These are phyloP conservation scores for Fusarium sarcochroum DNA, from an alignment of 2,329 filamentous ascomycete species.

Conservation along the genomic window DNA sequence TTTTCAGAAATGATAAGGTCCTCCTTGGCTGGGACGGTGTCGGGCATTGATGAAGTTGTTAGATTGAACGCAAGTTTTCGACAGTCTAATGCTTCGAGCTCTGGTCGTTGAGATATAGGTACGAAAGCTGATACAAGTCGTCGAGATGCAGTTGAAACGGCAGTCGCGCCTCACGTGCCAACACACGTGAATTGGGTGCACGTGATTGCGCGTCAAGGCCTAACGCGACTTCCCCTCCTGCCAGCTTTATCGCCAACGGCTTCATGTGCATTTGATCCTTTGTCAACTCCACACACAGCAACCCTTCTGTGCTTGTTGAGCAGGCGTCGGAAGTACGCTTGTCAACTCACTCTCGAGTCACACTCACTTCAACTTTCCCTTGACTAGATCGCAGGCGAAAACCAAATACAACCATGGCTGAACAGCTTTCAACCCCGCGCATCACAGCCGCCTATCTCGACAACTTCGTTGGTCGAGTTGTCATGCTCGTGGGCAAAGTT, in stretches of 20 bases:
- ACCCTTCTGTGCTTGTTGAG: neutral
- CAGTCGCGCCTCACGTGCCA: conserved; percentile 15
- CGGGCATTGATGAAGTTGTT: neutral
- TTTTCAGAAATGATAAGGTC: neutral
- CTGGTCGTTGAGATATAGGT: neutral
- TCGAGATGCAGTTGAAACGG: no score
- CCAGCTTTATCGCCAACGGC: conserved; percentile 24
- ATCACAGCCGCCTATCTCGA: conserved; percentile 86
- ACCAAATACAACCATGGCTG: conserved; percentile 66
- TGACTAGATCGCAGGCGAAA: conserved; percentile 7
- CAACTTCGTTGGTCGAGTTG: conserved; percentile 79
- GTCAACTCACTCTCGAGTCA: fast-evolving
- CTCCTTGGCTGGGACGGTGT: neutral
- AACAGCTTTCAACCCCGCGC: conserved; percentile 81
- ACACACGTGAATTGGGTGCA: neutral
- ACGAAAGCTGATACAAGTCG: no score
- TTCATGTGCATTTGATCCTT: conserved; percentile 9
- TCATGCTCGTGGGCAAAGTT: conserved; percentile 90
- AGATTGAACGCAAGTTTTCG: neutral
- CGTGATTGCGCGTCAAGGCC: conserved; percentile 41
- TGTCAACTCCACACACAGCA: neutral
- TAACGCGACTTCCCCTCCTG: conserved; percentile 37
- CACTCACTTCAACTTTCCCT: neutral
- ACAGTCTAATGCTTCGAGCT: neutral
- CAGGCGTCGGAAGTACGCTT: neutral